Percentiles rank a stretch among this genome's conserved stretches.
Conservation (phyloP, 805 yeast species). For the Saccharomyces kudriavzevii region DNA sequence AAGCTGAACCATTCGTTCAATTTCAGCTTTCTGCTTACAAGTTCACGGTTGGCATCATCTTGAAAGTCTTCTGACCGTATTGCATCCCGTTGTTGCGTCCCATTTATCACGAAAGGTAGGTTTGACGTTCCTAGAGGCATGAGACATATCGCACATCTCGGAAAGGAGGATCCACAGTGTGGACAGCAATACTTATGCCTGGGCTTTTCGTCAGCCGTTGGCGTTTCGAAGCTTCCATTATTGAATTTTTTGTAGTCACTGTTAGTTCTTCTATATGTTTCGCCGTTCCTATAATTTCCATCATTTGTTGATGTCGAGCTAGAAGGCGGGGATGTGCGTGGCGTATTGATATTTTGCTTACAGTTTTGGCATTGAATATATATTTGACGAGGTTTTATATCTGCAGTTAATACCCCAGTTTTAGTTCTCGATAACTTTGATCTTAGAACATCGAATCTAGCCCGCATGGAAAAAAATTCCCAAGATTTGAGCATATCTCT, state of each 20-base stretch:
- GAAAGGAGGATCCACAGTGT: conserved; percentile 79
- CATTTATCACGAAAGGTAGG: conserved; percentile 28
- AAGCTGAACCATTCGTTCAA: conserved; percentile 84
- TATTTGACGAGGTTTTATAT: conserved; percentile 62
- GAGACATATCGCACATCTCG: conserved; percentile 85
- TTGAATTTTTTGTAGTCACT: not conserved
- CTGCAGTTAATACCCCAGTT: conserved; percentile 40
- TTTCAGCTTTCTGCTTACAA: conserved; percentile 13
- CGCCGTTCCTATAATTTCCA: not conserved
- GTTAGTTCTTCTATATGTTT: not conserved
- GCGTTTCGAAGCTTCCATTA: not conserved
- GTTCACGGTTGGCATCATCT: not conserved
- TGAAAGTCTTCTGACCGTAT: not conserved
- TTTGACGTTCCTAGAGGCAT: conserved; percentile 58
- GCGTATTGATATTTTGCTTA: conserved; percentile 54
- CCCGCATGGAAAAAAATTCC: conserved; percentile 69
- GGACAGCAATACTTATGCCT: conserved; percentile 46
- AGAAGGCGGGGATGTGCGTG: conserved; percentile 1
- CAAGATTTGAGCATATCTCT: conserved; percentile 66
- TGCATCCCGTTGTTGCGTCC: conserved; percentile 6
- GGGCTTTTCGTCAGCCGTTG: not conserved
- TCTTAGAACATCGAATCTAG: conserved; percentile 76
- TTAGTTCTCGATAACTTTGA: conserved; percentile 51
- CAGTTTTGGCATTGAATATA: conserved; percentile 77
- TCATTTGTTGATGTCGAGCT: not conserved